Evolutionary conservation across 441 rosid genomes (phyloP).

Genomic region (Theobroma grandiflorum): DNA sequence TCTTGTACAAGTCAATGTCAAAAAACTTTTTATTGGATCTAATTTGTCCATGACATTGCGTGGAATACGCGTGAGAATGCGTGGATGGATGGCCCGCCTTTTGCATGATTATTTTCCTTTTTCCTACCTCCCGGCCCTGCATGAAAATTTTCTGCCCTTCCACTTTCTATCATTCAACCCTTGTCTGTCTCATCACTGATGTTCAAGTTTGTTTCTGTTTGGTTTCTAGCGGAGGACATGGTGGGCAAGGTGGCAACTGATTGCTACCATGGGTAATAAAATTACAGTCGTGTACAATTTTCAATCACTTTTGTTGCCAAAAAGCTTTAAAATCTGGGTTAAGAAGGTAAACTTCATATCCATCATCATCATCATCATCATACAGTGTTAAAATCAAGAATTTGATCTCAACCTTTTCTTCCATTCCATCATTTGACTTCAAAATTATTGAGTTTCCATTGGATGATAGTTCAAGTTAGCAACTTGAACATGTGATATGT

Average conservation of each 20-base stretch:
- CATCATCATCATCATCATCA: too few relatives aligned
- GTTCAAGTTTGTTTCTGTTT: not conserved
- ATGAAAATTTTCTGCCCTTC: conserved; percentile 16
- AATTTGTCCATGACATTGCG: conserved; percentile 6
- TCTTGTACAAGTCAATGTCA: conserved; percentile 5
- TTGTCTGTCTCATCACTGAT: not conserved
- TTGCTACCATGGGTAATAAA: too few relatives aligned
- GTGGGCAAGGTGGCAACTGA: too few relatives aligned
- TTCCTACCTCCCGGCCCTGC: not conserved
- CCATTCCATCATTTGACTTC: not conserved
- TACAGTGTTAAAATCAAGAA: not conserved
- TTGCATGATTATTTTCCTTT: not conserved
- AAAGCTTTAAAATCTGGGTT: not conserved
- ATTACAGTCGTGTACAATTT: too few relatives aligned
- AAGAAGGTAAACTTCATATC: not conserved
- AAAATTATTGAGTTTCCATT: not conserved
- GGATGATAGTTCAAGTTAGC: not conserved
- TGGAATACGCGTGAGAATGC: conserved; percentile 25
- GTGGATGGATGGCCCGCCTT: conserved; percentile 1
- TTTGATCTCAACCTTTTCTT: not conserved
- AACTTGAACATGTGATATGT: conserved; percentile 6
- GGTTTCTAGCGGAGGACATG: too few relatives aligned
- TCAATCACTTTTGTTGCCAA: too few relatives aligned
- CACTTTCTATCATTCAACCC: not conserved
- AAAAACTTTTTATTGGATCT: not conserved